phyloP scores from a whole-genome alignment of 2,329 filamentous ascomycete species.

The Fulvia fulva region DNA sequence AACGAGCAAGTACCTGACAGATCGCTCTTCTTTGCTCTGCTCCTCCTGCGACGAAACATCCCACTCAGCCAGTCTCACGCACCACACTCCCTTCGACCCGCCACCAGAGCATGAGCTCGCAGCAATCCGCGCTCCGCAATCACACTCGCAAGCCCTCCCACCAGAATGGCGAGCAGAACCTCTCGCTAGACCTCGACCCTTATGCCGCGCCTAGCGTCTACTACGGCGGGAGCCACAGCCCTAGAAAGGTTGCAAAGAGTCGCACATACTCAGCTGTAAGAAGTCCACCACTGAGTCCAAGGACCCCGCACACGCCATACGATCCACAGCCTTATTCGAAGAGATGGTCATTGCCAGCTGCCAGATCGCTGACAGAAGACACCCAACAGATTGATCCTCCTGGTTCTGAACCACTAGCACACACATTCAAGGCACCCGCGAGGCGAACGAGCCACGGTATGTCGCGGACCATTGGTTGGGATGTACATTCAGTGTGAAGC shows the following conservation, averaged over 20 bases:
- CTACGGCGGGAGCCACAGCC: conserved; percentile 53
- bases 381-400: conserved; percentile 22
- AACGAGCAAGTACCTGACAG: neutral
- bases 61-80: neutral
- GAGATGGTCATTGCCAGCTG: conserved; percentile 2
- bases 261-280: conserved; percentile 55
- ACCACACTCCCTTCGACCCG: conserved; percentile 13
- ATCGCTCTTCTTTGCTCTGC: neutral
- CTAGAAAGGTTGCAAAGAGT: conserved; percentile 45
- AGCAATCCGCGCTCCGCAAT: conserved; percentile 29
- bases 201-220: conserved; percentile 57
- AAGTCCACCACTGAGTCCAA: conserved; percentile 25
- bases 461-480: neutral
- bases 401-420: conserved; percentile 15
- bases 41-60: neutral
- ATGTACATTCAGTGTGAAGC: neutral
- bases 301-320: conserved; percentile 6
- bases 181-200: conserved; percentile 47
- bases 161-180: conserved; percentile 11
- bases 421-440: conserved; percentile 20
- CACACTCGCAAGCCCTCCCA: conserved; percentile 15
- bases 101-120: conserved; percentile 33
- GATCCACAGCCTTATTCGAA: conserved; percentile 7
- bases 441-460: conserved; percentile 33
- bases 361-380: conserved; percentile 6